Evolutionary conservation across 257 asterid species (phyloP).

Genomic region (Haberlea rhodopensis): DNA sequence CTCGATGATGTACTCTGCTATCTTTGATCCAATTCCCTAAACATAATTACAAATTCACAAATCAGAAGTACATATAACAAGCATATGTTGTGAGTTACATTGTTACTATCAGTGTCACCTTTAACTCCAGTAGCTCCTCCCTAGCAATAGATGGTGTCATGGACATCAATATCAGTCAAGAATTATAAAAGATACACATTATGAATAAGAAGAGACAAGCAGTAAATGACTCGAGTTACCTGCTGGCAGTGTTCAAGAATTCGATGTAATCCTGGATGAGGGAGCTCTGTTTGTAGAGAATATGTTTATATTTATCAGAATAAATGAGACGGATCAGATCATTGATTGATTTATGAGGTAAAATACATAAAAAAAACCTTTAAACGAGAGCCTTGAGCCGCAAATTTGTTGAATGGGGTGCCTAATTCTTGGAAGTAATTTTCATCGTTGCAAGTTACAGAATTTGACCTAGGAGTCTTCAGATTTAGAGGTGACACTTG

Average conservation of each 20-base stretch:
- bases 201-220: not conserved
- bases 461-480: constrained; percentile 41
- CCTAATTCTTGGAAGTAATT: constrained; percentile 31
- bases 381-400: constrained; percentile 52
- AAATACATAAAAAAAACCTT: constrained; percentile 49
- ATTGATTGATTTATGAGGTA: not conserved
- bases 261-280: constrained; percentile 74
- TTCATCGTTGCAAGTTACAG: constrained; percentile 26
- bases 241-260: constrained; percentile 72
- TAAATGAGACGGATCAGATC: not conserved
- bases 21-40: constrained; percentile 86
- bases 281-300: constrained; percentile 44
- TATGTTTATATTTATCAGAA: constrained; percentile 22
- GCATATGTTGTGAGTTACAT: not conserved
- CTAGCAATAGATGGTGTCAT: constrained; percentile 37
- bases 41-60: not conserved
- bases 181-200: not conserved
- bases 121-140: constrained; percentile 70
- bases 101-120: constrained; percentile 39
- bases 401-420: constrained; percentile 68
- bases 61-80: not conserved
- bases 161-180: constrained; percentile 18
- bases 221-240: constrained; percentile 37
- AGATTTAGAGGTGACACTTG: constrained; percentile 31
- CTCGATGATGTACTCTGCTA: constrained; percentile 71